Conservation (phyloP, 805 yeast genomes). For the Metschnikowia dekortorum region DNA sequence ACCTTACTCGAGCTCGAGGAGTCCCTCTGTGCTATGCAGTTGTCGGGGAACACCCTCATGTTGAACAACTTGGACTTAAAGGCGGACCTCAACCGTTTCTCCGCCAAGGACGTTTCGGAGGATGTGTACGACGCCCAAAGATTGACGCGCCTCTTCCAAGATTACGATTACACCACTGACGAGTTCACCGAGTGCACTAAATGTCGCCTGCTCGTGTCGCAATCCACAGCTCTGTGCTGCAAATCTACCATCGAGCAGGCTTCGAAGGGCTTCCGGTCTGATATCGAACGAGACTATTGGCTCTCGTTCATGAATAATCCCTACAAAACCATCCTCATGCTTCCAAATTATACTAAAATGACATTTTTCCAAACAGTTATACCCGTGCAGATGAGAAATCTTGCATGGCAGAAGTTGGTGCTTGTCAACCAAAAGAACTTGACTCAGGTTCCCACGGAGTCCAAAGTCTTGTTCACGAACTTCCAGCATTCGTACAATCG, state of each 20-base stretch:
- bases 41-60: conserved; percentile 13
- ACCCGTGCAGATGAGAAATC: conserved; percentile 39
- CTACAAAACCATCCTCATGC: conserved; percentile 39
- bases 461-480: conserved; percentile 30
- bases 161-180: conserved; percentile 13
- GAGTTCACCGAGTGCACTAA: conserved; percentile 10
- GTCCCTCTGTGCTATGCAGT: conserved; percentile 13
- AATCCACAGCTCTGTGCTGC: conserved; percentile 8
- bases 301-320: conserved; percentile 41
- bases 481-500: conserved; percentile 40
- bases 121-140: not conserved
- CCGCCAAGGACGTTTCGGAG: conserved; percentile 4
- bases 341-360: conserved; percentile 46
- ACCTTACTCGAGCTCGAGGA: conserved; percentile 18
- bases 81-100: conserved; percentile 16
- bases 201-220: conserved; percentile 7
- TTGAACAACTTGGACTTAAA: conserved; percentile 15
- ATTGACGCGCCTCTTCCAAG: conserved; percentile 5
- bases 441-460: conserved; percentile 30
- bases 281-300: conserved; percentile 40
- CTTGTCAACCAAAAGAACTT: conserved; percentile 25
- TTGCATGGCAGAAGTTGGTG: conserved; percentile 42
- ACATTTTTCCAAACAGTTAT: conserved; percentile 42
- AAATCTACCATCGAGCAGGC: conserved; percentile 1
- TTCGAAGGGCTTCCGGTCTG: conserved; percentile 8